Evolutionary conservation across 2,329 filamentous ascomycete species (phyloP).

Genomic region (Fonsecaea nubica): DNA sequence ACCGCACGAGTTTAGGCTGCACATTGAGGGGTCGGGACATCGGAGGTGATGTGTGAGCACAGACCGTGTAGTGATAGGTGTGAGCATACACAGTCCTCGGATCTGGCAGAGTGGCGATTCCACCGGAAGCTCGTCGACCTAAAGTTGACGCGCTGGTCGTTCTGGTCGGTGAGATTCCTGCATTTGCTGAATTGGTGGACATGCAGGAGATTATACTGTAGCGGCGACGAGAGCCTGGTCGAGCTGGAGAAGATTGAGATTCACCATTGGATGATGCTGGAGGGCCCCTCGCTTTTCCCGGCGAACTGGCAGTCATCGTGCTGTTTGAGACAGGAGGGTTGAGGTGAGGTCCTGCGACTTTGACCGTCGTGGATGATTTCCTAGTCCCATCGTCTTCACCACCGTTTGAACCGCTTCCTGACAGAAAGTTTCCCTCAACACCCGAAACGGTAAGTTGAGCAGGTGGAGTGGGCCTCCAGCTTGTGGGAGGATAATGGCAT

Average conservation of each 20-base stretch:
- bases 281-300: neutral
- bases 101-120: constrained; percentile 21
- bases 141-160: neutral
- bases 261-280: neutral
- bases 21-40: constrained; percentile 36
- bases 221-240: constrained; percentile 9
- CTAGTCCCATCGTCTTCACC: neutral
- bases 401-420: neutral
- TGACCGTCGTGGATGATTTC: neutral
- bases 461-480: constrained; percentile 21
- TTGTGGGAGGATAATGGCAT: constrained; percentile 27
- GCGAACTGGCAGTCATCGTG: neutral
- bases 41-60: constrained; percentile 36
- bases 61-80: constrained; percentile 36
- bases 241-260: neutral
- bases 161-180: neutral
- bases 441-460: neutral
- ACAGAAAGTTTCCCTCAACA: neutral
- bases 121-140: neutral
- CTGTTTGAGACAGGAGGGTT: neutral
- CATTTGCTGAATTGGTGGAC: neutral
- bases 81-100: constrained; percentile 31
- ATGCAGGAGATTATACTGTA: neutral
- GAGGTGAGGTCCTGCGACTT: neutral
- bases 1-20: constrained; percentile 24